phyloP scores from a whole-genome alignment of 2,329 filamentous ascomycete genomes.

The Aspergillus sclerotialis region DNA sequence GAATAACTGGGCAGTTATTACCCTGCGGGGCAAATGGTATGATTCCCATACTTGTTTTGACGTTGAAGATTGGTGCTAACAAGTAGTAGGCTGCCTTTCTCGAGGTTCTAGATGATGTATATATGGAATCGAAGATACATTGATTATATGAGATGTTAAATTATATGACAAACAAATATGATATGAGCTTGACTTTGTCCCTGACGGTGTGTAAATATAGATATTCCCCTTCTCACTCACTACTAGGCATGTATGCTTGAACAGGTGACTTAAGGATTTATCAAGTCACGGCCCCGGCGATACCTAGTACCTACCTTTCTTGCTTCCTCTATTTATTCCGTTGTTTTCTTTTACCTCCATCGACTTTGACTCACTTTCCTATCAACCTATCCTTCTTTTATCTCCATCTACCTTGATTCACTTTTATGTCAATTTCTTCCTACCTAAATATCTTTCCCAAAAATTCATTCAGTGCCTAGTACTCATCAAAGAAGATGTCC shows the following conservation, averaged over 20 bases:
- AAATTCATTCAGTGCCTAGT: not conserved
- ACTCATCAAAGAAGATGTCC: slow-evolving; percentile 8
- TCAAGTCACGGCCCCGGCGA: too few relatives aligned
- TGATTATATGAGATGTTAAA: too few relatives aligned
- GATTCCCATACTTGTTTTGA: slow-evolving; percentile 20
- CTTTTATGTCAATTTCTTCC: not conserved
- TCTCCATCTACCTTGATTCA: not conserved
- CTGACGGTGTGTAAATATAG: too few relatives aligned
- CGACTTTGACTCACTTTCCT: not conserved
- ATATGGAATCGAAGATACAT: too few relatives aligned
- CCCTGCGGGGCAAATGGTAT: slow-evolving; percentile 75
- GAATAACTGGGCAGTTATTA: slow-evolving; percentile 76
- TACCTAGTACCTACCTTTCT: too few relatives aligned
- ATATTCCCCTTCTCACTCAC: too few relatives aligned
- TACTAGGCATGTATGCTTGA: too few relatives aligned
- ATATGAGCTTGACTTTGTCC: too few relatives aligned
- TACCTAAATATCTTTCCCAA: not conserved
- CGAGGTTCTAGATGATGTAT: slow-evolving; percentile 34
- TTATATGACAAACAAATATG: too few relatives aligned
- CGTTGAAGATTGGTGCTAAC: not conserved
- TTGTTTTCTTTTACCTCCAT: not conserved
- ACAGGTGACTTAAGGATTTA: too few relatives aligned
- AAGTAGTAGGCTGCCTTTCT: slow-evolving; percentile 40
- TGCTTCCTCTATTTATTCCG: too few relatives aligned
- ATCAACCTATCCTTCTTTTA: not conserved